Evolutionary conservation across 192 early-diverging fungal species (phyloP).

Genomic region (Radiomyces spectabilis): DNA sequence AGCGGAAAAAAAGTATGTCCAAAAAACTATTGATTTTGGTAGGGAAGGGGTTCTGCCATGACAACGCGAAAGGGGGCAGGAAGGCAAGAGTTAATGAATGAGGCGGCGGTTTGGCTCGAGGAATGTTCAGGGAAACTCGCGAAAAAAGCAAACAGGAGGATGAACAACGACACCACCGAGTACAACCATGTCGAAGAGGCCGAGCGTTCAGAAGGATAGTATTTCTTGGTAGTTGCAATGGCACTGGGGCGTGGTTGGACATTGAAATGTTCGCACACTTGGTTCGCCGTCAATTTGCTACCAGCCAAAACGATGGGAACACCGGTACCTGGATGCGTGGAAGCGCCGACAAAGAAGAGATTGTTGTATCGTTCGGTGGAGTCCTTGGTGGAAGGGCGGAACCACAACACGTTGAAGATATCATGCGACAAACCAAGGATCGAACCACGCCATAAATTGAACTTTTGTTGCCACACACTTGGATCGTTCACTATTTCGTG

Average conservation of each 20-base stretch:
- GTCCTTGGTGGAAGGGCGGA: slow-evolving; percentile 43
- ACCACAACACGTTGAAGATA: slow-evolving; percentile 44
- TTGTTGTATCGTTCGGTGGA: slow-evolving; percentile 36
- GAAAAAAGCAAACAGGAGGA: slow-evolving; percentile 8
- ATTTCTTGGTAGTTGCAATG: neutral
- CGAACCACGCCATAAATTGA: slow-evolving; percentile 47
- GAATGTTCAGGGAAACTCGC: neutral
- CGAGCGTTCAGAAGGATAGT: neutral
- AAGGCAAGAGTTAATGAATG: slow-evolving; percentile 11
- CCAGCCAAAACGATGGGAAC: slow-evolving; percentile 52
- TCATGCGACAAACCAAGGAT: slow-evolving; percentile 46
- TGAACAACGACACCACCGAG: neutral
- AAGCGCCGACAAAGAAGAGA: slow-evolving; percentile 54
- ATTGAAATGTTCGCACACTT: slow-evolving; percentile 29
- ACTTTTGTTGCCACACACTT: slow-evolving; percentile 42
- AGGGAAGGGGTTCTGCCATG: neutral
- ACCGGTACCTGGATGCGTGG: slow-evolving; percentile 54
- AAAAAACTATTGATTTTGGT: neutral
- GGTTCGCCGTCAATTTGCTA: slow-evolving; percentile 37
- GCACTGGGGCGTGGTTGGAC: slow-evolving; percentile 1
- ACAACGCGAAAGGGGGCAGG: slow-evolving; percentile 1
- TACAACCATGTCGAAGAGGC: neutral
- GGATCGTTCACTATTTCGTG: slow-evolving; percentile 44
- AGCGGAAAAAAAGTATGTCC: slow-evolving; percentile 3
- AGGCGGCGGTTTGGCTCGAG: slow-evolving; percentile 8